Conservation (phyloP, 805 yeast species). For the Pichia exigua region DNA sequence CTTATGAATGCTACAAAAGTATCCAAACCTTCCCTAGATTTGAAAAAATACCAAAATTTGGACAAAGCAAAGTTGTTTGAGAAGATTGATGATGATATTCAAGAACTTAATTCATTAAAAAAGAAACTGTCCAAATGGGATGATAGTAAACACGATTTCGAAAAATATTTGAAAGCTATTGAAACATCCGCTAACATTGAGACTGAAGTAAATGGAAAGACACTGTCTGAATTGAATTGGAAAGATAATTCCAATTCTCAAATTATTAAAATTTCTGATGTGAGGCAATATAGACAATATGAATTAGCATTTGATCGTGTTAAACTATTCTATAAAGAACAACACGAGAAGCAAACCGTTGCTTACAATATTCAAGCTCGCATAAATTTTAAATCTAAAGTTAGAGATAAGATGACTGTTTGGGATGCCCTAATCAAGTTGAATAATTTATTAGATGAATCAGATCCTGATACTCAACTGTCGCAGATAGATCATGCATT, state of each 20-base stretch:
- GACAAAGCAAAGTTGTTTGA: conserved; percentile 30
- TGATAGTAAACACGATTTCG: not conserved
- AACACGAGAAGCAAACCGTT: conserved; percentile 62
- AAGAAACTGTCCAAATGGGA: conserved; percentile 8
- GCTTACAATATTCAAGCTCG: conserved; percentile 67
- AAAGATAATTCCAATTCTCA: conserved; percentile 16
- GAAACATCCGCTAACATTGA: no score
- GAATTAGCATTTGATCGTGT: conserved; percentile 65
- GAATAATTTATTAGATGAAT: conserved; percentile 57
- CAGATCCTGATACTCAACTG: conserved; percentile 69
- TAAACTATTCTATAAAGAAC: conserved; percentile 57
- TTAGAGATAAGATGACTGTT: conserved; percentile 57
- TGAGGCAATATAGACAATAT: conserved; percentile 49
- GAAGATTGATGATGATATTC: conserved; percentile 37
- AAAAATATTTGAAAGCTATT: not conserved
- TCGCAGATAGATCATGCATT: conserved; percentile 71
- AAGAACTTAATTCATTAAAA: conserved; percentile 32
- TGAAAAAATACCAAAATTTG: conserved; percentile 21
- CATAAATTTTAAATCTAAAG: conserved; percentile 60
- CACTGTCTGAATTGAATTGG: conserved; percentile 12
- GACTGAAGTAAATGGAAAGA: not conserved
- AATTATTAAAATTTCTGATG: conserved; percentile 17
- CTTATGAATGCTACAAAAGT: not conserved
- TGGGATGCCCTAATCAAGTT: conserved; percentile 65
- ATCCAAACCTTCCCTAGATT: not conserved